Percentiles rank a stretch among this genome's conserved stretches.
phyloP scores from a whole-genome alignment of 495 filamentous ascomycete genomes.

The Talaromyces proteolyticus region DNA sequence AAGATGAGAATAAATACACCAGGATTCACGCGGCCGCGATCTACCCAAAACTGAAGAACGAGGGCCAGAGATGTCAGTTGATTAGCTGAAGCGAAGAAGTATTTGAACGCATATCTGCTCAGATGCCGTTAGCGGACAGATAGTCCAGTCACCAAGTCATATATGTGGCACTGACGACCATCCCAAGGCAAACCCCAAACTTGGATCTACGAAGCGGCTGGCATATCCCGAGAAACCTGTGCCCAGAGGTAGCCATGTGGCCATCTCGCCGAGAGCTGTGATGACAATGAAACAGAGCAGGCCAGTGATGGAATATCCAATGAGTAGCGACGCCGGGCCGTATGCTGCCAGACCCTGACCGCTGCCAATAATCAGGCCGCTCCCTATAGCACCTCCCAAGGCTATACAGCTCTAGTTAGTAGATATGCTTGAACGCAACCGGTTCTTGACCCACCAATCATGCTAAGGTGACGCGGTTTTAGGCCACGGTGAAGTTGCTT shows the following conservation, averaged over 20 bases:
- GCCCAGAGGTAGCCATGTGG: slow-evolving; percentile 50
- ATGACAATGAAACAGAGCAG: slow-evolving; percentile 57
- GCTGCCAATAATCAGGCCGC: slow-evolving; percentile 58
- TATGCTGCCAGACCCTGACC: slow-evolving; percentile 57
- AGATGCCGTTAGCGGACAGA: slow-evolving; percentile 6
- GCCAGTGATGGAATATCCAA: slow-evolving; percentile 58
- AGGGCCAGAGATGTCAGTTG: slow-evolving; percentile 71
- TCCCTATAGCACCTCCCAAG: slow-evolving; percentile 35
- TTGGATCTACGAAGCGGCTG: slow-evolving; percentile 53
- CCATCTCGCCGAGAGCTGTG: slow-evolving; percentile 58
- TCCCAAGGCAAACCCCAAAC: slow-evolving; percentile 56
- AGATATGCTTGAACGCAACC: background rate
- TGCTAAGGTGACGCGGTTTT: background rate
- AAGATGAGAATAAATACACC: slow-evolving; percentile 72
- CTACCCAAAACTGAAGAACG: slow-evolving; percentile 66
- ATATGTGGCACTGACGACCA: slow-evolving; percentile 25
- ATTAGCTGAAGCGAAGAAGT: slow-evolving; percentile 72
- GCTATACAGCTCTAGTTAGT: background rate
- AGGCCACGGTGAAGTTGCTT: background rate
- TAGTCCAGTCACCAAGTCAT: background rate
- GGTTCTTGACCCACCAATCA: background rate
- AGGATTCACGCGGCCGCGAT: slow-evolving; percentile 51
- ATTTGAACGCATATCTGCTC: slow-evolving; percentile 49
- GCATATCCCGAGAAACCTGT: slow-evolving; percentile 58
- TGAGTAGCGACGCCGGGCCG: slow-evolving; percentile 54